Evolutionary conservation across 73 alveolate species (phyloP).

Genomic region (Paraurostyla sp.): DNA sequence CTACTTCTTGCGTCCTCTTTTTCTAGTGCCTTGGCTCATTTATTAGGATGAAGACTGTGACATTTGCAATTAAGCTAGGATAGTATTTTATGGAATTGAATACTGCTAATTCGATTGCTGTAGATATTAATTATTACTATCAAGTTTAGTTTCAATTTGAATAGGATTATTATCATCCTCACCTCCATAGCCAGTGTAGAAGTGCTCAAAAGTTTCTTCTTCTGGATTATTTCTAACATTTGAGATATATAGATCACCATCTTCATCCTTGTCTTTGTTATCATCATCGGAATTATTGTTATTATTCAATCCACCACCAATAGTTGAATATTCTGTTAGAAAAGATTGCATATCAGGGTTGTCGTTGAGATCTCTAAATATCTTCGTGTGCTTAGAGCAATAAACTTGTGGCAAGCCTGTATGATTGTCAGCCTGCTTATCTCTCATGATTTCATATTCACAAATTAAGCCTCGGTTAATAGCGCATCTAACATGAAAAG

Average conservation of each 20-base stretch:
- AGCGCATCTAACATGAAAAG: slow-evolving; percentile 33
- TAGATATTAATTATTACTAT: no score
- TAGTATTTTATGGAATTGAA: no score
- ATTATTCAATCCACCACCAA: no score
- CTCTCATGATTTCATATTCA: slow-evolving; percentile 19
- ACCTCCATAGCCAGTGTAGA: no score
- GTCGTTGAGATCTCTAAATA: not conserved
- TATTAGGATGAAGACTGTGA: no score
- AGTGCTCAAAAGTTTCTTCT: not conserved
- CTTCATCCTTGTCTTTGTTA: not conserved
- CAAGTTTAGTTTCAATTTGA: no score
- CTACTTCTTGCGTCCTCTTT: no score
- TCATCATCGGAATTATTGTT: slow-evolving; percentile 19
- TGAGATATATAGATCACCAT: not conserved
- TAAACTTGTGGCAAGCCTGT: slow-evolving; percentile 6
- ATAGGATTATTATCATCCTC: no score
- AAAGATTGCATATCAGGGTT: slow-evolving; percentile 16
- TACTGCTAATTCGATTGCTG: no score
- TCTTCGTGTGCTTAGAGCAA: slow-evolving; percentile 37
- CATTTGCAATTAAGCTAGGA: no score
- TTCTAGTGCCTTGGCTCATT: no score
- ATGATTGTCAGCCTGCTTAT: not conserved
- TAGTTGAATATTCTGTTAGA: not conserved
- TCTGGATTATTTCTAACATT: not conserved
- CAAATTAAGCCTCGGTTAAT: slow-evolving; percentile 12